Base-by-base conservation (phyloP, 208 protist genomes). In the Sergeia podlipaevii region DNA sequence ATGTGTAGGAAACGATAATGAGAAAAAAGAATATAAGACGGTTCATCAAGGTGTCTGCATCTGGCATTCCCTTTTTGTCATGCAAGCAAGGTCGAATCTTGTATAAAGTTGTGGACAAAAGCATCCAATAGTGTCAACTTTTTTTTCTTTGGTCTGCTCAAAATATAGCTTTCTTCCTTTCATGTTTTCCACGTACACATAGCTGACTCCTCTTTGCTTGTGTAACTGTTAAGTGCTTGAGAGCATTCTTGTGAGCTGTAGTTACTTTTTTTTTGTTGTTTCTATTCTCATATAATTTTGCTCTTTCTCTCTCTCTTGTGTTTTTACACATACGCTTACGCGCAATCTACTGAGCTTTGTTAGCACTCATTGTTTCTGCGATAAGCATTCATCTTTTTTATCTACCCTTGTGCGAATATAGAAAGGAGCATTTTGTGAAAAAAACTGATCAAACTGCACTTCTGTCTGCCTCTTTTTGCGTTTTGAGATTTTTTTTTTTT, bases 91-190 rank as follows among this genome's bases (percentile, higher is more conserved):
- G 41, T n/a, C n/a, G n/a, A n/a, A n/a, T n/a, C n/a, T n/a, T n/a
- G n/a, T n/a, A n/a, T n/a, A n/a, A n/a, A 70, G 46, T 37, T 74
- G 49, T 36, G 47, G 30, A 70, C 32, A 52, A 69, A 15, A 69
- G 43, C 29, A 60, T 61, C 3, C 49, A 45, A 8, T 29, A 15
- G 17, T 7, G 37, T 13, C 15, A 6, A 20, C 4, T 39, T 23
- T 63, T 26, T 42, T 18, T 44, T 56, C 1, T 39, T 52, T 15
- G 27, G 20, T 41, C 18, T 59, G 1, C 23, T 45, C 28, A 8
- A 7, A 18, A 7, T 24, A 4, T 46, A 24, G 37, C 42, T 38
- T 52, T 54, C 30, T 53, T 37, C 32, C 36, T 48, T 36, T 58
- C 26, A 24, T 38, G 3, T 57, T 11, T 43, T 8, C 7, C 24